Base-by-base conservation (phyloP, 345 rosid species). In the Arabis hirsuta region DNA sequence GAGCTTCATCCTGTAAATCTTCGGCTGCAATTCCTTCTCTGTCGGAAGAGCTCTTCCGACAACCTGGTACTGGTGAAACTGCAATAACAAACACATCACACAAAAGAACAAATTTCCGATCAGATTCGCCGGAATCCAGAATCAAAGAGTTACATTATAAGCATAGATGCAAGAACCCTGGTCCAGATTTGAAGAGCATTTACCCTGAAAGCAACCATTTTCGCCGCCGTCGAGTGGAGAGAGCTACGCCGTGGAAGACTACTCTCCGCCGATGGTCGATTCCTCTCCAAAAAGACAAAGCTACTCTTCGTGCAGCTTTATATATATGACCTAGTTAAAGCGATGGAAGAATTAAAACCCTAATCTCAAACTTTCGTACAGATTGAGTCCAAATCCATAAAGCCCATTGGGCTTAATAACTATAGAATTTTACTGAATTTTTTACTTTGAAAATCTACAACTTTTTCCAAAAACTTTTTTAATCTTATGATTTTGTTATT, bases 11-110 rank as follows among this genome's bases (percentile, higher is more conserved):
- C 86, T 54, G 62, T 82, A 86, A 46, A 82, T 84, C 80, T 83
- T 82, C 1, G 87, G 90, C 1, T 81, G 87, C 70, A 65, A 79
- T 54, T 83, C 85, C 3, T 59, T 34, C 66, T 80, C 85, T 0
- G 85, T 78, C 10, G 89, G 89, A 16, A 81, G 73, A 14, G 82
- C 87, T 73, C 87, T 78, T 8, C 85, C 89, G 6, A 83, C 89
- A 39, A 85, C 87, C 68, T 85, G 89, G 74, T 85, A 83, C 66
- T 85, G 85, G 57, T 83, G 89, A 69, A 82, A 82, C 85, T 85
- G 84, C 78, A 60, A 57, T 0, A 24, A 41, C 3, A 63, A 13
- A 44, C 36, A 42, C 57, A 44, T 16, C 63, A 48, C 44, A 36
- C 53, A 48, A 31, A 43, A n/a, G 24, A 22, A n/a, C 11, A 4